Percentiles rank a stretch among this genome's conserved stretches.
These are phyloP conservation scores for Nissolia schottii DNA, from an alignment of 306 rosid genomes.

Conservation along the genomic window DNA sequence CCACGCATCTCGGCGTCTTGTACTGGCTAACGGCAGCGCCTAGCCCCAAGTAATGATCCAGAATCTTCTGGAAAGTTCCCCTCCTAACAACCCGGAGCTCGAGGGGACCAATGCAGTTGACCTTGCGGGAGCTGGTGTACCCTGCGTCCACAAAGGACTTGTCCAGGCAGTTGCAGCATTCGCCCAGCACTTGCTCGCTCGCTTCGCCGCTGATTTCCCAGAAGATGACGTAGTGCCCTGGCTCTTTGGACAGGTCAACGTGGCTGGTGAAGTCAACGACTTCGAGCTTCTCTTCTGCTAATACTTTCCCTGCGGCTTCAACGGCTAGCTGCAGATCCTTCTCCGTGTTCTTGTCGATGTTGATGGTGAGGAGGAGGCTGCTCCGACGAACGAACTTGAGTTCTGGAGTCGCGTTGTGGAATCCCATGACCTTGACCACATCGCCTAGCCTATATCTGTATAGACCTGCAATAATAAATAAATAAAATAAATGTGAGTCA, in stretches of 20 bases:
- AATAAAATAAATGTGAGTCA: too few relatives aligned
- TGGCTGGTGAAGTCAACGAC: constrained; percentile 79
- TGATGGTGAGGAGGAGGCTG: constrained; percentile 59
- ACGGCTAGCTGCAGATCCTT: constrained; percentile 76
- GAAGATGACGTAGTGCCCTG: constrained; percentile 85
- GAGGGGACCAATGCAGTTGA: constrained; percentile 58
- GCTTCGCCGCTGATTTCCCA: constrained; percentile 84
- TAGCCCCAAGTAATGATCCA: constrained; percentile 59
- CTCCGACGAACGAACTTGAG: constrained; percentile 68
- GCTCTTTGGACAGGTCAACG: constrained; percentile 57
- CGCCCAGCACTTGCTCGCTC: constrained; percentile 40
- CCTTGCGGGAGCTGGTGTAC: constrained; percentile 68
- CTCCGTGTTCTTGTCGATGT: constrained; percentile 97
- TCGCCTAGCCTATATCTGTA: constrained; percentile 87
- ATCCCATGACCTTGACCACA: constrained; percentile 73
- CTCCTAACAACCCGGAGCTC: constrained; percentile 65
- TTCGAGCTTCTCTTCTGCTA: constrained; percentile 59
- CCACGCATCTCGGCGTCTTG: constrained; percentile 80
- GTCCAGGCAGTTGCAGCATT: constrained; percentile 83
- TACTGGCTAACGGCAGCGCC: constrained; percentile 87
- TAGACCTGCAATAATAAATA: constrained; percentile 47
- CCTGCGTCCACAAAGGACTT: constrained; percentile 73
- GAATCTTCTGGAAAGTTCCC: constrained; percentile 80
- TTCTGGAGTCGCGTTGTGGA: constrained; percentile 82
- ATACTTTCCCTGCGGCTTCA: constrained; percentile 51